Conservation (phyloP, 345 rosid genomes). For the Gossypioides kirkii region DNA sequence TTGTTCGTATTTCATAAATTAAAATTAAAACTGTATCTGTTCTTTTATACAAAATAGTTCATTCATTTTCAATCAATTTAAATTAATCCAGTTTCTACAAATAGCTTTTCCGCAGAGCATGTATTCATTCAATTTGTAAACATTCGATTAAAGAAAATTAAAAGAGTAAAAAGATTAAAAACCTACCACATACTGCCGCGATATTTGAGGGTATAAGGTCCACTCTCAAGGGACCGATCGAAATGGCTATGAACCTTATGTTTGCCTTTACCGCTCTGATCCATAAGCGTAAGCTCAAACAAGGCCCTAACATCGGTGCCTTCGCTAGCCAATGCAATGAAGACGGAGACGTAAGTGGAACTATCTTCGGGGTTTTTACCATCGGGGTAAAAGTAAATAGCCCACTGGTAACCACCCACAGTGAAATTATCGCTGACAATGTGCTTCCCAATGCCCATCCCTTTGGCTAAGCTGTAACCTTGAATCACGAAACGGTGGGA, state of each 20-base stretch:
- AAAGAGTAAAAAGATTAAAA: neutral
- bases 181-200: constrained; percentile 24
- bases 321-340: constrained; percentile 67
- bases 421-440: constrained; percentile 57
- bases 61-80: neutral
- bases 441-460: constrained; percentile 69
- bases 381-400: constrained; percentile 65
- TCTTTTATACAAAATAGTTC: neutral
- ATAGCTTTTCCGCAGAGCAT: neutral
- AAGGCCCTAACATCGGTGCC: constrained; percentile 64
- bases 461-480: constrained; percentile 75
- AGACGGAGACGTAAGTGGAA: constrained; percentile 52
- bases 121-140: neutral
- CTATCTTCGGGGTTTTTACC: constrained; percentile 66
- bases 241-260: constrained; percentile 77
- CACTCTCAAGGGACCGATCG: constrained; percentile 58
- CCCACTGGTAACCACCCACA: constrained; percentile 68
- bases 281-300: constrained; percentile 58
- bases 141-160: neutral
- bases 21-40: neutral
- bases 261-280: constrained; percentile 69
- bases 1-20: neutral
- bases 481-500: constrained; percentile 71
- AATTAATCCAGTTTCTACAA: neutral
- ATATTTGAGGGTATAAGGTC: constrained; percentile 64